A percentile compares a stretch with the other conserved stretches of the same genome.
Evolutionary conservation across 73 alveolate species (phyloP).

Genomic region (Tetrahymena malaccensis): DNA sequence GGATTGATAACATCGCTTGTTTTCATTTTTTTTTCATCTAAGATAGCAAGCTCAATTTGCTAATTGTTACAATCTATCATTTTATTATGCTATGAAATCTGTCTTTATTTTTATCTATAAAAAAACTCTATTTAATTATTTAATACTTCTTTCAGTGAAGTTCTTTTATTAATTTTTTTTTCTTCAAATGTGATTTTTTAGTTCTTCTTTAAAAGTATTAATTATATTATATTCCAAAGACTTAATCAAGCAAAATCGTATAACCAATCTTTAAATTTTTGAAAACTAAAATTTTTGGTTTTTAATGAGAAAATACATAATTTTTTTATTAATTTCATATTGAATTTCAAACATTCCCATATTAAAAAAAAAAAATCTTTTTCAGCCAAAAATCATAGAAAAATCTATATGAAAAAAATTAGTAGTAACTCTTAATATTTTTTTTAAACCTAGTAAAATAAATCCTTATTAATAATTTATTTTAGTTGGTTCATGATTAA

Average conservation of each 20-base stretch:
- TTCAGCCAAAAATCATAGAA: neutral
- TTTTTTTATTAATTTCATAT: neutral
- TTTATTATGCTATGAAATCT: neutral
- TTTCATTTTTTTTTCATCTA: neutral
- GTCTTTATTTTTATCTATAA: neutral
- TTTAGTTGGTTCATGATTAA: too few relatives aligned
- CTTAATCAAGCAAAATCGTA: neutral
- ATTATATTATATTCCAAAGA: neutral
- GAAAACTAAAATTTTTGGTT: neutral
- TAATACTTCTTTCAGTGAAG: neutral
- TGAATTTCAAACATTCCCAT: neutral
- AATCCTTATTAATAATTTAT: too few relatives aligned
- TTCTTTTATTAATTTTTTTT: too few relatives aligned
- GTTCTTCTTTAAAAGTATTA: neutral
- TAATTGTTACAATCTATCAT: neutral
- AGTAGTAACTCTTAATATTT: neutral
- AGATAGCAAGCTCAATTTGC: neutral
- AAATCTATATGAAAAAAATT: neutral
- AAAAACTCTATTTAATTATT: neutral
- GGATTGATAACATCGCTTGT: neutral
- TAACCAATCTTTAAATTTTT: neutral
- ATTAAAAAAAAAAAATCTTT: too few relatives aligned
- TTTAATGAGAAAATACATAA: neutral
- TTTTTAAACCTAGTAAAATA: neutral
- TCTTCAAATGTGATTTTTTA: neutral